Evolutionary conservation across 352 stramenopile species (phyloP), one percentile per base, ranked within the genome.

Genomic region (Globisporangium camurandrum): DNA sequence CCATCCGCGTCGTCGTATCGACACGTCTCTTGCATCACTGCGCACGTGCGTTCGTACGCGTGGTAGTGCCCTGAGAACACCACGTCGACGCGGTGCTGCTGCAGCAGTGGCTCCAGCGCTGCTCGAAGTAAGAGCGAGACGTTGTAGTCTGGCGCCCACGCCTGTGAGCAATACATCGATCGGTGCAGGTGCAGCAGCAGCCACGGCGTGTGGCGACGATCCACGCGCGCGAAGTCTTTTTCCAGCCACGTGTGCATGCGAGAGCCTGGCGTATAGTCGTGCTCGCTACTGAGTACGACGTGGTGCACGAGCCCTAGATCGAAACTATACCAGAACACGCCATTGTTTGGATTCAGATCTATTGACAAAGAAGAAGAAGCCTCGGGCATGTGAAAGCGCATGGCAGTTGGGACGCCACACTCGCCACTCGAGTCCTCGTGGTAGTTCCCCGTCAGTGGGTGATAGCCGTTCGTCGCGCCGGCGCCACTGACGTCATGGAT

Each of bases 11-110:
- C 57, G 27, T 75, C 62, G 26, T 61, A 65, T 41, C 94, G 73
- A 56, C 87, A 96, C 45, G 83, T 75, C 6, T 77, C 81, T 10
- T 74, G 67, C 38, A 64, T 63, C 26, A 95, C 76, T n/a, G 84
- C 76, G 56, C 92, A 97, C 42, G 75, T 95, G 39, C 89, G 75
- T 39, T 97, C 75, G 54, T 97, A 97, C 9, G 75, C 85, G 67
- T 98, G 93, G 56, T 96, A 88, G 61, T 97, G 91, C 9, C 89
- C 93, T 14, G 83, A 73, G 22, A 98, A 56, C 45, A 96, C 81
- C 16, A 96, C 31, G 56, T 97, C 95, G 20, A 97, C 93, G 38
- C 87, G 75, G 62, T 96, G 70, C 17, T 70, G 53, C 50, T 70
- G 75, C 20, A 98, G 63, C 22, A 97, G 66, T 24, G 91, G 79